Conservation (phyloP, 1,139 yeast species). For the Candida sanyaensis region DNA sequence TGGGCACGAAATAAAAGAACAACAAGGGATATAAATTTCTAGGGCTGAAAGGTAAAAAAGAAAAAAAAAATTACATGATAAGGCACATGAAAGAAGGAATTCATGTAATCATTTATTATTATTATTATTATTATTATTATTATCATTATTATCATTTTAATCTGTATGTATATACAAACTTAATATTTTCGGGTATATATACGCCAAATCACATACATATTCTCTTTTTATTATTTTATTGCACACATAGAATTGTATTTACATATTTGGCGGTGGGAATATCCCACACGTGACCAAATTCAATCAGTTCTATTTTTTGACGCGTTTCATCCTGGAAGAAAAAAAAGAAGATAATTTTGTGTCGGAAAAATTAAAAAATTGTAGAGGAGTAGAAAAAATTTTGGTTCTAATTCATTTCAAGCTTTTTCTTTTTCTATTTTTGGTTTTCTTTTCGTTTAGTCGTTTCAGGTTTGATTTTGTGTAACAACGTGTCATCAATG, state of each 20-base stretch:
- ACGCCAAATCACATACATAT: neutral
- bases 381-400: neutral
- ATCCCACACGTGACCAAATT: neutral
- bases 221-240: no score
- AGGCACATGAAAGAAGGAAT: neutral
- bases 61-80: neutral
- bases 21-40: no score
- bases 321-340: neutral
- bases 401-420: no score
- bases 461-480: slow-evolving; percentile 3
- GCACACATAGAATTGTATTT: no score
- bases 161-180: neutral
- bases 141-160: slow-evolving; percentile 1
- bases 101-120: neutral
- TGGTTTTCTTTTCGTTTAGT: neutral
- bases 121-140: neutral
- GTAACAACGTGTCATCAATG: neutral
- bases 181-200: neutral
- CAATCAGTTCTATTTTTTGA: neutral
- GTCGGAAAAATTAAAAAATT: neutral
- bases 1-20: neutral
- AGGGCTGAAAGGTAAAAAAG: no score
- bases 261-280: no score
- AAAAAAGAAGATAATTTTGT: neutral
- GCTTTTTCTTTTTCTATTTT: neutral